Base-by-base conservation (phyloP, 495 filamentous ascomycete species). In the Hypoxylon subgilvum region DNA sequence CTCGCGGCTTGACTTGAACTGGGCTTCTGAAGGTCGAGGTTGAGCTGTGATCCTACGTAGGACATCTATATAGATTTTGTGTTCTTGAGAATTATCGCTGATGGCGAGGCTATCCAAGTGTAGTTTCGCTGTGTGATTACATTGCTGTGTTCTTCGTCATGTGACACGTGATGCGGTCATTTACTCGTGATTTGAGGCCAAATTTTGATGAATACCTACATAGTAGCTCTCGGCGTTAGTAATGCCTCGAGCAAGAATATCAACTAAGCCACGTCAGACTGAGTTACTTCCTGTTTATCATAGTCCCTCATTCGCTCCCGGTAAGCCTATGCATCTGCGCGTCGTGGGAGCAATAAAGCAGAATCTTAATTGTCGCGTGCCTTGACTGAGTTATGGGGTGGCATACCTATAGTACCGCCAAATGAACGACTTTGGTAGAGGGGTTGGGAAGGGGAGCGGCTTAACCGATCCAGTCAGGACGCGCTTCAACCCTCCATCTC, bases 21-120 rank as follows among this genome's bases (percentile, higher is more conserved):
- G 48, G 53, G 30, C 32, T 63, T 57, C 48, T 34, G 60, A 42
- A 47, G 36, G 47, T 44, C 45, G 45, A 51, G 23, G 13, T 35
- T 41, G 48, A 52, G 60, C 21, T 43, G 48, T 52, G 43, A 47
- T 38, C 9, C 49, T n/a, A n/a, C n/a, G n/a, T n/a, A n/a, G 47
- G 45, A 44, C 6, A 38, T 56, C 52, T 23, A 43, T 38, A 14
- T 43, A 27, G 18, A 28, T 46, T 39, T 13, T 17, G 13, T 40
- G 31, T 35, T 34, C 31, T 34, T 35, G 18, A 14, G 28, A 40
- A 22, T 13, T 39, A 13, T 12, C 17, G 13, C 34, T 9, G n/a
- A 19, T 31, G 12, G 35, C 36, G 18, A 16, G 22, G 14, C 12
- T 16, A n/a, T n/a, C 34, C n/a, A n/a, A n/a, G n/a, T n/a, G n/a